phyloP scores from a whole-genome alignment of 1,139 yeast genomes.

The Meyerozyma guilliermondii region DNA sequence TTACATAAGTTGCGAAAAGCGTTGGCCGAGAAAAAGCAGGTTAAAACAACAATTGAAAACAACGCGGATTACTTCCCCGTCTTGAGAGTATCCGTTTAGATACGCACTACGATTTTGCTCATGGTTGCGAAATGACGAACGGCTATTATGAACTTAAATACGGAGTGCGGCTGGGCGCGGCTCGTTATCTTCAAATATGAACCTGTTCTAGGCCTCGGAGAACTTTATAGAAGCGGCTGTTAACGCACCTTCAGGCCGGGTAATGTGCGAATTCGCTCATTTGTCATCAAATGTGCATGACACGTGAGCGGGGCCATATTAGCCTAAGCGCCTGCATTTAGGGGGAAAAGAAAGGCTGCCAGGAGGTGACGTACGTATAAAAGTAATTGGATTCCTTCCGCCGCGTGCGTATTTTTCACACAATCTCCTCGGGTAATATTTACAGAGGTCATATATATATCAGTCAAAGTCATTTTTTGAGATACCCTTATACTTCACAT shows the following conservation, averaged over 20 bases:
- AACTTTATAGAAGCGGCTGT: not conserved
- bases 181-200: too few relatives aligned
- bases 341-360: constrained; percentile 1
- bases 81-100: not conserved
- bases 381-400: not conserved
- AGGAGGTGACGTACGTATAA: not conserved
- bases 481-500: not conserved
- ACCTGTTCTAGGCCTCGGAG: not conserved
- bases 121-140: too few relatives aligned
- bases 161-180: not conserved
- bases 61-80: not conserved
- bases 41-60: not conserved
- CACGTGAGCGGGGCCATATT: not conserved
- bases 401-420: not conserved
- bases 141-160: not conserved
- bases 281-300: not conserved
- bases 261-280: not conserved
- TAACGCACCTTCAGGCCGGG: not conserved
- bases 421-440: not conserved
- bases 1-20: constrained; percentile 8
- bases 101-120: too few relatives aligned
- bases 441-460: not conserved
- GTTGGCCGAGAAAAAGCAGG: not conserved
- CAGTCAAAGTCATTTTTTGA: not conserved
- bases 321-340: not conserved